These are phyloP conservation scores for Hyphodiscus sp. DNA, from an alignment of 2,329 filamentous ascomycete species.

Conservation along the genomic window DNA sequence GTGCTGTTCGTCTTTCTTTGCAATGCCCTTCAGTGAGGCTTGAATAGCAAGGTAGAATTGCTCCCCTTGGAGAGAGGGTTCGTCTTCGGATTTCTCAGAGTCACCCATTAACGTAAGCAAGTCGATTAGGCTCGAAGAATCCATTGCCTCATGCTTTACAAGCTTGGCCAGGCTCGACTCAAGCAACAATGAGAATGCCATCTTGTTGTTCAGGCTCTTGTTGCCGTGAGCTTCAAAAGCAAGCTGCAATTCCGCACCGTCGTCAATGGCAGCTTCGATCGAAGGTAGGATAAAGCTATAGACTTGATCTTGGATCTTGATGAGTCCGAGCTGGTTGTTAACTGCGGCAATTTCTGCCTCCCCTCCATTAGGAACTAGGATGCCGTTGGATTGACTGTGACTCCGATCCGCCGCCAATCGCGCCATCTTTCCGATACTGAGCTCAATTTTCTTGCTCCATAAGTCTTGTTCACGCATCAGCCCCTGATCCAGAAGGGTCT, in stretches of 20 bases:
- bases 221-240: slow-evolving; percentile 56
- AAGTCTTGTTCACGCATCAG: slow-evolving; percentile 67
- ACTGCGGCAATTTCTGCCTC: slow-evolving; percentile 33
- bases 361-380: slow-evolving; percentile 18
- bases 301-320: slow-evolving; percentile 73
- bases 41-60: slow-evolving; percentile 61
- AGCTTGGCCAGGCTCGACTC: slow-evolving; percentile 64
- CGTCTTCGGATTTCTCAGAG: slow-evolving; percentile 34
- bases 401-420: slow-evolving; percentile 58
- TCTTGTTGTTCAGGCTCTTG: slow-evolving; percentile 49
- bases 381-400: slow-evolving; percentile 34
- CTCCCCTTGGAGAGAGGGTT: slow-evolving; percentile 40
- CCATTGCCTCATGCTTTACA: slow-evolving; percentile 65
- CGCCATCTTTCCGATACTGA: slow-evolving; percentile 81
- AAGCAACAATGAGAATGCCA: slow-evolving; percentile 64
- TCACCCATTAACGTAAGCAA: slow-evolving; percentile 67
- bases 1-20: slow-evolving; percentile 50
- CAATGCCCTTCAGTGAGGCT: slow-evolving; percentile 39
- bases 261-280: slow-evolving; percentile 69
- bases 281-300: slow-evolving; percentile 64
- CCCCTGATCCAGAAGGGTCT: slow-evolving; percentile 64
- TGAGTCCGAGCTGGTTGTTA: slow-evolving; percentile 31
- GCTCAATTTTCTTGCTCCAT: slow-evolving; percentile 90
- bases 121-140: slow-evolving; percentile 60
- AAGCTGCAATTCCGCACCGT: slow-evolving; percentile 69